Percentiles rank a stretch among this genome's conserved stretches.
phyloP scores from a whole-genome alignment of 306 rosid genomes.

The Prunus padus region DNA sequence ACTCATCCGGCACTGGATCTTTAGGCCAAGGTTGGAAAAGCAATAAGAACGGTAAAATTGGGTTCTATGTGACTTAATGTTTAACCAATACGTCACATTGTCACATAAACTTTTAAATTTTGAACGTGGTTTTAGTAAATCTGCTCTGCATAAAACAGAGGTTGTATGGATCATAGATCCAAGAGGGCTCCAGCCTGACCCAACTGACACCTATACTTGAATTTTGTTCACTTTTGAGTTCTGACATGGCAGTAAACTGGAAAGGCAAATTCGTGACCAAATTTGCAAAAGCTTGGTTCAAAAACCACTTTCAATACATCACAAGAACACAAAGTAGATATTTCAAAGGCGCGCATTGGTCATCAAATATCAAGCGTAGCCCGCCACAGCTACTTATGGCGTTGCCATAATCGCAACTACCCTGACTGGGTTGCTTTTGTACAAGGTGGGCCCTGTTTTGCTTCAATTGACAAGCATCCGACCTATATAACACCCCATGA shows the following conservation, averaged over 20 bases:
- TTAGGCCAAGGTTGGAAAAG: background rate
- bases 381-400: background rate
- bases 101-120: too few species aligned
- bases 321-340: background rate
- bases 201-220: background rate
- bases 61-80: background rate
- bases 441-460: conserved; percentile 3
- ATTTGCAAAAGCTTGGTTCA: background rate
- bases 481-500: conserved; percentile 2
- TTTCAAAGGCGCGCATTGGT: background rate
- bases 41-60: background rate
- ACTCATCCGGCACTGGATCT: background rate
- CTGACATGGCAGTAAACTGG: background rate
- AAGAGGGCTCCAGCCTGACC: background rate
- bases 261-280: background rate
- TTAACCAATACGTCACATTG: too few species aligned
- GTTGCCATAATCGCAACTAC: conserved; percentile 13
- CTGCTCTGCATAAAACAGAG: too few species aligned
- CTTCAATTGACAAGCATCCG: background rate
- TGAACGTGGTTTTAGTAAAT: too few species aligned
- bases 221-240: background rate
- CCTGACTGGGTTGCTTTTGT: background rate
- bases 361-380: background rate
- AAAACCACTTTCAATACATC: background rate
- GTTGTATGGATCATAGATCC: background rate